Evolutionary conservation across 305 asterid species (phyloP), one percentile per base, ranked within the genome.

Genomic region (Solanum aculeatissimum): DNA sequence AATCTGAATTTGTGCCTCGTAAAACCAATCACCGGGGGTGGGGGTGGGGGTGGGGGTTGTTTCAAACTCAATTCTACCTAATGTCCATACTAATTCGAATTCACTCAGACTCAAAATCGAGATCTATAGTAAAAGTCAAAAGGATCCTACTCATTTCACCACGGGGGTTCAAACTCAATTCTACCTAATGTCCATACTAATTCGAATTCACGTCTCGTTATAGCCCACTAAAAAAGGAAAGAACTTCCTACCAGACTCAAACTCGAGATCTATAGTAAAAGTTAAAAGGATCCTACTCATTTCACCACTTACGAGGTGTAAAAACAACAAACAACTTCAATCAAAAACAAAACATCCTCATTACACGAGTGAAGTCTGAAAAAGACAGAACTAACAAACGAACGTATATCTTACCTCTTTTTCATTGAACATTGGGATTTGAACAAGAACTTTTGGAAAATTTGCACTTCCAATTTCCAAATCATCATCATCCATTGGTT

Each of bases 361-460:
- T 58, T 3, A 0, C 11, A 58, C 11, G 4, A 21, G 35, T 60
- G 18, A 2, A 1, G 3, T 12, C 18, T 60, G 18, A 60, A 60
- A 7, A 54, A 8, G 3, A 3, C n/a, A 55, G 0, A 55, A 60
- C n/a, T n/a, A n/a, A n/a, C n/a, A n/a, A n/a, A n/a, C 25, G 32
- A 58, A 21, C 21, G 11, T 21, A 14, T 23, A 11, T 3, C 25
- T 49, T 9, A 89, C 98, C 98, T 94, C 98, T 88, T 51, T 92
- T 57, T 95, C 98, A 60, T 95, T 95, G 87, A 90, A 94, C 97
- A 96, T 93, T 35, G 99, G 99, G 92, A 96, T 96, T 94, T 96
- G 99, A 70, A 96, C 92, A 32, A 96, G 98, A 74, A 96, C 98
- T 90, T 88, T 85, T 0, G 99, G 99, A 55, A 88, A 96, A 85